A percentile compares a stretch with the other conserved stretches of the same genome.
phyloP scores from a whole-genome alignment of 441 rosid genomes.

The Croton laevigatus region DNA sequence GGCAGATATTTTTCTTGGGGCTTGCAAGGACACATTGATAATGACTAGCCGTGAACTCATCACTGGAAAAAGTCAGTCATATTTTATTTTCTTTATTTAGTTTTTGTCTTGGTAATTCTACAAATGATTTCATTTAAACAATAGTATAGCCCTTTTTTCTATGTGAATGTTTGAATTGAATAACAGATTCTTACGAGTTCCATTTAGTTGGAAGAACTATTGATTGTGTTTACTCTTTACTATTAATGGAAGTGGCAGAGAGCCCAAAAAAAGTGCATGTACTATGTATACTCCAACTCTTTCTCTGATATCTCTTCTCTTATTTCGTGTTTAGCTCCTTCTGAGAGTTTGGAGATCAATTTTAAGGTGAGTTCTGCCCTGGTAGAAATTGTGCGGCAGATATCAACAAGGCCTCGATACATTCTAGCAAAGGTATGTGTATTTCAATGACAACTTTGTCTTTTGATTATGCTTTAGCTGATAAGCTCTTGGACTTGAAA shows the following conservation, averaged over 20 bases:
- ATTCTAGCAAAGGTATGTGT: conserved; percentile 86
- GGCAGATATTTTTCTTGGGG: conserved; percentile 61
- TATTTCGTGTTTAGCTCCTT: conserved; percentile 57
- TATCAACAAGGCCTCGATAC: conserved; percentile 82
- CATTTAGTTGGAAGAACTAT: background rate
- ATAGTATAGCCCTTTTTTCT: background rate
- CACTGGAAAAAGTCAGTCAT: conserved; percentile 71
- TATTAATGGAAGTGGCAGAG: conserved; percentile 5
- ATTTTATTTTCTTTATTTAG: conserved; percentile 13
- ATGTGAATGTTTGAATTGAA: background rate
- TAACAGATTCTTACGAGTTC: background rate
- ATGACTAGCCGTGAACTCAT: conserved; percentile 93
- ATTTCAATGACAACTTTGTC: conserved; percentile 1
- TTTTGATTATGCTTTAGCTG: background rate
- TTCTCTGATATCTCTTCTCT: conserved; percentile 9
- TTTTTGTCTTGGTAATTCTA: conserved; percentile 1
- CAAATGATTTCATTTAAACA: background rate
- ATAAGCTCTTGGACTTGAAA: background rate
- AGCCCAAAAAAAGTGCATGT: background rate
- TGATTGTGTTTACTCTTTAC: conserved; percentile 9
- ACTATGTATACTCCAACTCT: background rate
- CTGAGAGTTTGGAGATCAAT: conserved; percentile 92
- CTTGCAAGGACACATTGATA: conserved; percentile 69
- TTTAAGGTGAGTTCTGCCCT: conserved; percentile 95
- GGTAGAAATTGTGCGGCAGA: conserved; percentile 82